A percentile compares a stretch with the other conserved stretches of the same genome.
phyloP scores from a whole-genome alignment of 2,329 filamentous ascomycete genomes.

The Diaporthe vaccinii region DNA sequence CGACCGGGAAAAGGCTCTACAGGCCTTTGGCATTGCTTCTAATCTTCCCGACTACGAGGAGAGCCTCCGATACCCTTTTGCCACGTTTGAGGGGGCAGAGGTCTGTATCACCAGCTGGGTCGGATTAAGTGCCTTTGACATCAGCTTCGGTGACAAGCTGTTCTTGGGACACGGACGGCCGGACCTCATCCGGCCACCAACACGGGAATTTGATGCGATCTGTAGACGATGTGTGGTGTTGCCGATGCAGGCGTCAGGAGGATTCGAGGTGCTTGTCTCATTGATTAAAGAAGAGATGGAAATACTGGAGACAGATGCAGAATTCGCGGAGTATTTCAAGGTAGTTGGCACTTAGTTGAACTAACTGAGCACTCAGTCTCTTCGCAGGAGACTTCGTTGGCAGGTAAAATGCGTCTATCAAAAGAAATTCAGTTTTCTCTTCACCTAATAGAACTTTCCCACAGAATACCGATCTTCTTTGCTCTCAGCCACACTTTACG shows the following conservation, averaged over 20 bases:
- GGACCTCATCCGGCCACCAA: neutral
- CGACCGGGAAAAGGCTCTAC: neutral
- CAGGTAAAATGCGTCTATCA: no score
- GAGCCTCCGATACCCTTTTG: neutral
- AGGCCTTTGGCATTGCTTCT: neutral
- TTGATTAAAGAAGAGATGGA: neutral
- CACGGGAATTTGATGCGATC: neutral
- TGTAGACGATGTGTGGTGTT: neutral
- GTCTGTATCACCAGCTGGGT: slow-evolving; percentile 3
- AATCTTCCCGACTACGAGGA: neutral
- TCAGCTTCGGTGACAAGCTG: neutral
- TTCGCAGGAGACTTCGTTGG: neutral
- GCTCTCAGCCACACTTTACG: neutral
- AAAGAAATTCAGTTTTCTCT: no score
- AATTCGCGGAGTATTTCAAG: neutral
- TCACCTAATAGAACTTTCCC: neutral
- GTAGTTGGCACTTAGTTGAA: neutral
- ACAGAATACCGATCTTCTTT: no score
- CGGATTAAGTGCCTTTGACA: neutral
- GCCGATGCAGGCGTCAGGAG: neutral
- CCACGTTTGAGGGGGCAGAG: neutral
- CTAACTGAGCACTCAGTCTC: neutral
- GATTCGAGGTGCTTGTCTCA: neutral
- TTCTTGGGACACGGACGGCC: neutral
- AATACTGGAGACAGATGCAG: neutral